A percentile compares a stretch with the other conserved stretches of the same genome.
Evolutionary conservation across 192 early-diverging fungal genomes (phyloP).

Genomic region (Entophlyctis luteolus): DNA sequence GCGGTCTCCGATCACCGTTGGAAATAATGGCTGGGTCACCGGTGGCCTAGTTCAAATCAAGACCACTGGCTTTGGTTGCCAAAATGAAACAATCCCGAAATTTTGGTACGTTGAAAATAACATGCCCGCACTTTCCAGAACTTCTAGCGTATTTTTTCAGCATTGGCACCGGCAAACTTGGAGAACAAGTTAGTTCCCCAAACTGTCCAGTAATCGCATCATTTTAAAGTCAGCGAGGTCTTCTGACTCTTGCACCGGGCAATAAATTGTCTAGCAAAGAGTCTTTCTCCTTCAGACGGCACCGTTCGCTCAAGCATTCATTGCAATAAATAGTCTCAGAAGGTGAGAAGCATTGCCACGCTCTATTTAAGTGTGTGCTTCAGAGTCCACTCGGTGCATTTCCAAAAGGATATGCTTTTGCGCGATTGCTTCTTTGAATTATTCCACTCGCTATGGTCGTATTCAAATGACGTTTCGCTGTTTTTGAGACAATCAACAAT

Average conservation of each 20-base stretch:
- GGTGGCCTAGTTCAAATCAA: constrained; percentile 93
- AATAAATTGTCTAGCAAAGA: constrained; percentile 91
- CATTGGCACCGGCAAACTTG: constrained; percentile 87
- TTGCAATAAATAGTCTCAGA: constrained; percentile 40
- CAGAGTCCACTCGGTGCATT: constrained; percentile 70
- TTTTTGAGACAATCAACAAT: no score
- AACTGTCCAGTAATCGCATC: constrained; percentile 93
- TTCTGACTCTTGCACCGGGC: constrained; percentile 81
- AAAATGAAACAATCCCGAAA: constrained; percentile 94
- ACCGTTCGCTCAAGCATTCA: constrained; percentile 94
- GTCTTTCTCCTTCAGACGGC: constrained; percentile 77
- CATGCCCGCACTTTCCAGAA: constrained; percentile 87
- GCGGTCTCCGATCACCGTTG: constrained; percentile 81
- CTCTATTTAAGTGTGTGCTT: constrained; percentile 83
- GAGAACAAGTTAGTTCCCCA: constrained; percentile 87
- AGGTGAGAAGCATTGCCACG: constrained; percentile 73
- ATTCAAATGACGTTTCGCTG: no score
- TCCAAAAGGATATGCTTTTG: constrained; percentile 79
- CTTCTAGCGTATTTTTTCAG: constrained; percentile 86
- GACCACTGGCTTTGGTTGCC: constrained; percentile 92
- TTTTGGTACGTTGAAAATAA: constrained; percentile 94
- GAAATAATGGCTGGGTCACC: constrained; percentile 94
- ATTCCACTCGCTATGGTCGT: no score
- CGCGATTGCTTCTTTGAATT: constrained; percentile 89
- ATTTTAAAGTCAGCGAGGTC: constrained; percentile 98